Evolutionary conservation across 805 yeast species (phyloP).

Genomic region (Candida sonorensis): DNA sequence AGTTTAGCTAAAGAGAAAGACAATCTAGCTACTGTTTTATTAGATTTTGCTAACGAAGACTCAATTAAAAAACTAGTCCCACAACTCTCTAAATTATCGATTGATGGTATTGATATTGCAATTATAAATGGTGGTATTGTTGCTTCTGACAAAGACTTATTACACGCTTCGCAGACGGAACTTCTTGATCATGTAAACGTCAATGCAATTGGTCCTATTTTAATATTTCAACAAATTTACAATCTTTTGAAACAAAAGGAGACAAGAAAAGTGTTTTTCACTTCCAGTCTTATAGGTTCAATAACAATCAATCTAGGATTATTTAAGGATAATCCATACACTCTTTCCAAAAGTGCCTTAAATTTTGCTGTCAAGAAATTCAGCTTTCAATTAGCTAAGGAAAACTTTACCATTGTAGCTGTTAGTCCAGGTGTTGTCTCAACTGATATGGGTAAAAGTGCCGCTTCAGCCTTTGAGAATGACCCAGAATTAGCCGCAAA

Average conservation of each 20-base stretch:
- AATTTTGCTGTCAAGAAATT: conserved; percentile 23
- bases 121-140: conserved; percentile 29
- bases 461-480: not conserved
- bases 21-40: conserved; percentile 17
- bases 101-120: conserved; percentile 27
- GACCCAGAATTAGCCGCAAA: not conserved
- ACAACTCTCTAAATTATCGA: conserved; percentile 9
- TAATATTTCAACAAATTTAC: conserved; percentile 22
- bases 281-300: conserved; percentile 26
- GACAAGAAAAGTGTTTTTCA: conserved; percentile 24
- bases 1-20: conserved; percentile 7
- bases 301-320: conserved; percentile 20
- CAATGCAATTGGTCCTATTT: conserved; percentile 30
- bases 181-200: conserved; percentile 2
- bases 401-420: conserved; percentile 9
- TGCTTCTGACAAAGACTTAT: not conserved
- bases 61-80: conserved; percentile 13
- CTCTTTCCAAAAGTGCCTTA: conserved; percentile 31
- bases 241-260: conserved; percentile 21
- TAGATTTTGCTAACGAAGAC: conserved; percentile 15
- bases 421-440: conserved; percentile 7
- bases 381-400: conserved; percentile 19
- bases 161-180: not conserved
- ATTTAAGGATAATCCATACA: conserved; percentile 20
- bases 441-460: conserved; percentile 4